Base-by-base conservation (phyloP, 163 green algal genomes). In the Prototheca cutis region DNA sequence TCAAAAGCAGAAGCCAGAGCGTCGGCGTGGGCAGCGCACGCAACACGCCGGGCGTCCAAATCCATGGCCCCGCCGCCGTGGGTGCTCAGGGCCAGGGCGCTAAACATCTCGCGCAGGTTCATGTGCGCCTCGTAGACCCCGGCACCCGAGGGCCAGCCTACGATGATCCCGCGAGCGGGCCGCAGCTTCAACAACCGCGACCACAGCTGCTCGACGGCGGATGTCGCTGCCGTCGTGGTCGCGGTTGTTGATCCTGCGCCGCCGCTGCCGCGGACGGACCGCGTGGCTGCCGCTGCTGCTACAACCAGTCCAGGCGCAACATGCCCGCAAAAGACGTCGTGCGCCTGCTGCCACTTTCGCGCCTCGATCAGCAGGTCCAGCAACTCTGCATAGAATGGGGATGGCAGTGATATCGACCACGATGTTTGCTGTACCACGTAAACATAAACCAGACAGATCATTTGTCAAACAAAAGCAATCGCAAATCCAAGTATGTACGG, bases 331-430 rank as follows among this genome's bases (percentile, higher is more conserved):
- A 76, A 58, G 33, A 63, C 25, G 4, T 51, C 25, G 53, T 72
- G 63, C 15, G 69, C 69, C 0, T 40, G 45, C 24, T 53, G 23
- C 63, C 49, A 71, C 33, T 57, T 40, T 10, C 40, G 40, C 36
- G 71, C 60, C 15, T 49, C 53, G 42, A 82, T 34, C 55, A 81
- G 58, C 4, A 66, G 54, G 2, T 53, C 53, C 30, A 81, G 62
- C 31, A n/a, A n/a, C n/a, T n/a, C n/a, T n/a, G n/a, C n/a, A n/a
- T n/a, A n/a, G n/a, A n/a, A n/a, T n/a, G n/a, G n/a, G n/a, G n/a
- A n/a, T n/a, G n/a, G n/a, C n/a, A n/a, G n/a, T n/a, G n/a, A n/a
- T n/a, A n/a, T n/a, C n/a, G n/a, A n/a, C n/a, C n/a, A n/a, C n/a
- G n/a, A n/a, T n/a, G n/a, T n/a, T n/a, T n/a, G n/a, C n/a, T n/a